These are phyloP conservation scores for Begonia masoniana DNA, from an alignment of 306 rosid species.

Conservation along the genomic window DNA sequence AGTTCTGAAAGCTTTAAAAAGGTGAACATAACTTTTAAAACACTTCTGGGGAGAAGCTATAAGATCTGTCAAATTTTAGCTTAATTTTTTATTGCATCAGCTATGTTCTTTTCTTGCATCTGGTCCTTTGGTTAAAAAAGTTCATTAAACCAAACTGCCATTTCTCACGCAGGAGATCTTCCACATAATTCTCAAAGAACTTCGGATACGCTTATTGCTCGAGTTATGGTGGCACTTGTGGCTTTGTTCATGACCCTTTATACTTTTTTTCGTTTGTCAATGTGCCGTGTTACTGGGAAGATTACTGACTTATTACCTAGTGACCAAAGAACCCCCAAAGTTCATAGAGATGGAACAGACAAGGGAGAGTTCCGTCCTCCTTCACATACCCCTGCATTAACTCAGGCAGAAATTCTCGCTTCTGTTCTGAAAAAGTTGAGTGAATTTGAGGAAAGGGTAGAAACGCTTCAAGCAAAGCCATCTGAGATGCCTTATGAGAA, in stretches of 20 bases:
- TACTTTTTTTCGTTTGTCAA: slow-evolving; percentile 30
- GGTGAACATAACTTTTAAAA: too few relatives aligned
- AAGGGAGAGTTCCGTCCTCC: slow-evolving; percentile 28
- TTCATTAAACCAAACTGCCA: too few relatives aligned
- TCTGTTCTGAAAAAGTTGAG: slow-evolving; percentile 54
- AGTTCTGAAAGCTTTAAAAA: too few relatives aligned
- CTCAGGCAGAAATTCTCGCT: slow-evolving; percentile 39
- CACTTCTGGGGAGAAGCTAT: too few relatives aligned
- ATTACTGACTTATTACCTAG: slow-evolving; percentile 21
- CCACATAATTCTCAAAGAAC: slow-evolving; percentile 18
- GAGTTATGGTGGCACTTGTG: slow-evolving; percentile 40
- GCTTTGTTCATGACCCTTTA: slow-evolving; percentile 49
- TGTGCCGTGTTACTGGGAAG: slow-evolving; percentile 35
- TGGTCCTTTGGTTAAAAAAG: too few relatives aligned
- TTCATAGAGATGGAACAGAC: slow-evolving; percentile 16
- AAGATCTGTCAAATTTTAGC: too few relatives aligned
- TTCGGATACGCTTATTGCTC: slow-evolving; percentile 39
- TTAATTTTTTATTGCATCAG: too few relatives aligned
- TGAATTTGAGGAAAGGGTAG: slow-evolving; percentile 84
- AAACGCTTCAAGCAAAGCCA: slow-evolving; percentile 72
- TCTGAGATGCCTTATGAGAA: slow-evolving; percentile 86
- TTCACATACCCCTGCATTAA: slow-evolving; percentile 23
- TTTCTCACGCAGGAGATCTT: slow-evolving; percentile 5
- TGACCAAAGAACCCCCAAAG: slow-evolving; percentile 21
- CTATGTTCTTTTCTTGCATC: too few relatives aligned